These are phyloP conservation scores for Phytophthora lateralis DNA, from an alignment of 352 stramenopile species.

Conservation along the genomic window DNA sequence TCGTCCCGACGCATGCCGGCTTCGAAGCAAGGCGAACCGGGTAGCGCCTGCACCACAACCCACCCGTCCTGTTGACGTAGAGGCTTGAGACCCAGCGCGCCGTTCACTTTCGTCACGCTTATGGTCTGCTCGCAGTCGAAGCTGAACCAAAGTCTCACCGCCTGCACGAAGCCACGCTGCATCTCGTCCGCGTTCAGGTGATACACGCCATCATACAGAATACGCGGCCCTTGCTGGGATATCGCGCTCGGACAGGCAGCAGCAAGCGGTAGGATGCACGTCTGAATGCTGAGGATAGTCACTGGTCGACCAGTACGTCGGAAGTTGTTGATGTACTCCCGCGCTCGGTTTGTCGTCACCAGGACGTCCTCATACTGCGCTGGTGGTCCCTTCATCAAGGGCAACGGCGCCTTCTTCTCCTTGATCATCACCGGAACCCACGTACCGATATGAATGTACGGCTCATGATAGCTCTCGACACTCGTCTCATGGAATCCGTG, in stretches of 20 bases:
- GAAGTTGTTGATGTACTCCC: conserved; percentile 75
- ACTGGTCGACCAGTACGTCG: conserved; percentile 54
- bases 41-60: conserved; percentile 76
- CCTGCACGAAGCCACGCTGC: conserved; percentile 66
- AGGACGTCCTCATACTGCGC: conserved; percentile 72
- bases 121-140: conserved; percentile 83
- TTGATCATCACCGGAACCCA: conserved; percentile 72
- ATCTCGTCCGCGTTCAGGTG: conserved; percentile 53
- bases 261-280: conserved; percentile 58
- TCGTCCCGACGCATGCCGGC: conserved; percentile 75
- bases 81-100: conserved; percentile 67
- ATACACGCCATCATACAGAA: conserved; percentile 73
- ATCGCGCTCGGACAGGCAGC: conserved; percentile 69
- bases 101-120: conserved; percentile 78
- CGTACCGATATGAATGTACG: conserved; percentile 80
- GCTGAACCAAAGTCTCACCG: conserved; percentile 79
- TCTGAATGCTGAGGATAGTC: conserved; percentile 77
- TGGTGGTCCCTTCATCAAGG: conserved; percentile 38
- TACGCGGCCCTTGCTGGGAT: conserved; percentile 55
- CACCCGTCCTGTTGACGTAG: conserved; percentile 78
- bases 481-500: conserved; percentile 15
- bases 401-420: conserved; percentile 38
- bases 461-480: conserved; percentile 50
- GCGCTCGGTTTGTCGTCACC: conserved; percentile 61
- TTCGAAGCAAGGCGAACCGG: conserved; percentile 68